Conservation (phyloP, 768 basidiomycete genomes). For the Trametes meyenii region DNA sequence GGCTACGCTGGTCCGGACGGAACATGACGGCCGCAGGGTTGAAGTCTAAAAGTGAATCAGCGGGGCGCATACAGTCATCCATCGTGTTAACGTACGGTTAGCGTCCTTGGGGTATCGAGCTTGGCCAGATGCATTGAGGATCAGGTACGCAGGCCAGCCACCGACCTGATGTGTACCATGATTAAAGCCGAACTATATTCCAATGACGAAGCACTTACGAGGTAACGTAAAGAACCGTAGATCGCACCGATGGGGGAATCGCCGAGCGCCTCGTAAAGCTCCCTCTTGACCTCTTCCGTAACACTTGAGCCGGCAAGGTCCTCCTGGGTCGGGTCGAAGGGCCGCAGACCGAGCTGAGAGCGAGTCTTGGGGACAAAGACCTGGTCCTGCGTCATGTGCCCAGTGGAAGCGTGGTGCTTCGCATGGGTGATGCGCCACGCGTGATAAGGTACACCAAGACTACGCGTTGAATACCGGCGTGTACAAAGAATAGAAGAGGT, state of each 20-base stretch:
- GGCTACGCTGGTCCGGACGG: slow-evolving; percentile 71
- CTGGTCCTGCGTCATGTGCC: slow-evolving; percentile 92
- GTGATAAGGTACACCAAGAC: slow-evolving; percentile 94
- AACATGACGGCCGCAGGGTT: slow-evolving; percentile 79
- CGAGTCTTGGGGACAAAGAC: slow-evolving; percentile 95
- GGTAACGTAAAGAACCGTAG: slow-evolving; percentile 54
- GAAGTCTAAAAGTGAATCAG: slow-evolving; percentile 57
- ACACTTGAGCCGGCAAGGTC: slow-evolving; percentile 67
- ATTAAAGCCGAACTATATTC: neutral
- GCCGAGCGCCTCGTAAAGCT: slow-evolving; percentile 83
- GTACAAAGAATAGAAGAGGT: slow-evolving; percentile 1
- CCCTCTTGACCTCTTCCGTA: slow-evolving; percentile 64
- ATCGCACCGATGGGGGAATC: slow-evolving; percentile 85
- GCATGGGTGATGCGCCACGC: slow-evolving; percentile 95
- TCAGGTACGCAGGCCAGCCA: slow-evolving; percentile 88
- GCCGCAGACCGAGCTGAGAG: slow-evolving; percentile 63
- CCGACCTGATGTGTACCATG: slow-evolving; percentile 48
- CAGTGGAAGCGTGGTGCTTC: slow-evolving; percentile 94
- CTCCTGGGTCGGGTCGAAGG: slow-evolving; percentile 69
- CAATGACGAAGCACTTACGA: slow-evolving; percentile 45
- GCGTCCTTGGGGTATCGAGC: slow-evolving; percentile 72
- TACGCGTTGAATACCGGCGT: slow-evolving; percentile 32
- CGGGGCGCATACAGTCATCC: neutral
- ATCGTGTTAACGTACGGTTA: slow-evolving; percentile 61
- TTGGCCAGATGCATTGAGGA: slow-evolving; percentile 86